Conservation (phyloP, 129 eudicot genomes). For the Centrapalus pauciflorus region DNA sequence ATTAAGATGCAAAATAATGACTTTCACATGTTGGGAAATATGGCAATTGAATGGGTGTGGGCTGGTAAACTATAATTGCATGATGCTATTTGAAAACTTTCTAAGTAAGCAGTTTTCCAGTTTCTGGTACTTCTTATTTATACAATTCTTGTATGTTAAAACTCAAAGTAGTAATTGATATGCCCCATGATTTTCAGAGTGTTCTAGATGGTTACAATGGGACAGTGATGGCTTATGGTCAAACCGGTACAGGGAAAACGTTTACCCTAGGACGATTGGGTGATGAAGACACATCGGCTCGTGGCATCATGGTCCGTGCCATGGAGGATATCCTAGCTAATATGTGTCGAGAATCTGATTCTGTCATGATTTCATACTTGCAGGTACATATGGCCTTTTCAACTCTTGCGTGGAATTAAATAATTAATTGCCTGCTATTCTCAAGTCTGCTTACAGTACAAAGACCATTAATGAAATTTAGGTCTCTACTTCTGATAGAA, state of each 20-base stretch:
- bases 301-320: slow-evolving; percentile 99
- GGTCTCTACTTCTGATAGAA: not conserved
- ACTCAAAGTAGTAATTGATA: slow-evolving; percentile 5
- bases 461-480: not conserved
- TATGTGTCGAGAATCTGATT: slow-evolving; percentile 69
- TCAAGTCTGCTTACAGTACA: not conserved
- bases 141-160: slow-evolving; percentile 8
- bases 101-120: not conserved
- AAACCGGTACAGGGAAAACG: slow-evolving; percentile 98
- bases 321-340: slow-evolving; percentile 92
- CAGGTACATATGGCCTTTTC: slow-evolving; percentile 52
- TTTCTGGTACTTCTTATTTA: not conserved
- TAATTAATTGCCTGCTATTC: not conserved
- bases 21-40: not conserved
- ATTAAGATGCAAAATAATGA: not conserved
- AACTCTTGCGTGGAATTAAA: not conserved
- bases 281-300: slow-evolving; percentile 96
- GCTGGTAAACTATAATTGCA: not conserved
- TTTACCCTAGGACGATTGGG: slow-evolving; percentile 95
- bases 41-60: not conserved
- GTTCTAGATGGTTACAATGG: slow-evolving; percentile 98
- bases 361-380: slow-evolving; percentile 75
- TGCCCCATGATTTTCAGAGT: slow-evolving; percentile 51
- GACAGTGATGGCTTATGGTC: slow-evolving; percentile 99
- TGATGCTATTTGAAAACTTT: not conserved